A percentile compares a stretch with the other conserved stretches of the same genome.
Evolutionary conservation across 163 green algal genomes (phyloP).

Genomic region (Chloromonas sp.): DNA sequence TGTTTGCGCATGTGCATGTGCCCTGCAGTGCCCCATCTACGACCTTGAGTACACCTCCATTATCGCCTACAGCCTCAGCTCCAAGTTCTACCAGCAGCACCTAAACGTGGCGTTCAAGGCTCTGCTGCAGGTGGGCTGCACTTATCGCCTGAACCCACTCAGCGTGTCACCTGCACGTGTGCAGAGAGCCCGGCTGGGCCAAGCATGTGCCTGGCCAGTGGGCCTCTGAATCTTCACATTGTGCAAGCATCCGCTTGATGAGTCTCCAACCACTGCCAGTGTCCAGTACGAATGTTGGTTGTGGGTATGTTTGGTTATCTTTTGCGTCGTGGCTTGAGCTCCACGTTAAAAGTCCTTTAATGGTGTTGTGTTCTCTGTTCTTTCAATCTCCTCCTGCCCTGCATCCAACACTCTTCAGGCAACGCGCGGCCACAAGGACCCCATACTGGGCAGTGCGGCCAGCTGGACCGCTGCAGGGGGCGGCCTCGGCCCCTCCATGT

Average conservation of each 20-base stretch:
- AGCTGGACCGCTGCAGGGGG: not conserved
- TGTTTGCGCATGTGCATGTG: not conserved
- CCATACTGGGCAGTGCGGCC: not conserved
- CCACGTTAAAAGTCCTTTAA: too few relatives aligned
- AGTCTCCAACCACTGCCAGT: not conserved
- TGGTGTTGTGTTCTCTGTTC: too few relatives aligned
- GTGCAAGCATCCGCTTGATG: not conserved
- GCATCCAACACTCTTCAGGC: too few relatives aligned
- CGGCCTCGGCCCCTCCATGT: not conserved
- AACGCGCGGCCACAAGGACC: not conserved
- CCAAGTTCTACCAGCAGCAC: slow-evolving; percentile 53
- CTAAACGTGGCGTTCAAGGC: slow-evolving; percentile 42
- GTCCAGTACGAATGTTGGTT: not conserved
- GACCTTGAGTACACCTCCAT: slow-evolving; percentile 79
- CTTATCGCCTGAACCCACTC: not conserved
- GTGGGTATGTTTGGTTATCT: too few relatives aligned
- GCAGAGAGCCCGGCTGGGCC: not conserved
- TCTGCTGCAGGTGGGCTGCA: not conserved
- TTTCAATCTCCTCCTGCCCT: too few relatives aligned
- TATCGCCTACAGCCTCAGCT: slow-evolving; percentile 73
- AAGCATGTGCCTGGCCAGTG: not conserved
- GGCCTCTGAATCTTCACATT: too few relatives aligned
- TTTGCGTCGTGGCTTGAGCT: too few relatives aligned
- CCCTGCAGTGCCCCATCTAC: slow-evolving; percentile 27
- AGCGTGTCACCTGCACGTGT: not conserved